Conservation (phyloP, 2,329 filamentous ascomycete species). For the Coniochaeta sp. region DNA sequence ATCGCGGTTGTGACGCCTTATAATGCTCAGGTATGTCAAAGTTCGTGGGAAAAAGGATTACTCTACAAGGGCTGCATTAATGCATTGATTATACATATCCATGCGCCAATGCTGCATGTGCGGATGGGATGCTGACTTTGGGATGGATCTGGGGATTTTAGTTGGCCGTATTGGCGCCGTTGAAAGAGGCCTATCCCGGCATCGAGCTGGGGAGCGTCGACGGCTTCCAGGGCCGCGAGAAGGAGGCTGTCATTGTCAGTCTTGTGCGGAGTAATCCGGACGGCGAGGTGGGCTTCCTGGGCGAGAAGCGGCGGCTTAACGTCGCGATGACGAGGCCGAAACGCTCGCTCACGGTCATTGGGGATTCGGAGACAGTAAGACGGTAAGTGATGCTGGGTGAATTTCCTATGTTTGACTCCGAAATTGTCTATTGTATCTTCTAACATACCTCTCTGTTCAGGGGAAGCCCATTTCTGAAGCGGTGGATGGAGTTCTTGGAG, state of each 20-base stretch:
- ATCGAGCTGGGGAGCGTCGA: slow-evolving; percentile 96
- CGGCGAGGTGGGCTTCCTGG: slow-evolving; percentile 86
- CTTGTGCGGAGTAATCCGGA: slow-evolving; percentile 87
- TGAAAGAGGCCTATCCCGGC: slow-evolving; percentile 75
- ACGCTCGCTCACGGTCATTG: slow-evolving; percentile 82
- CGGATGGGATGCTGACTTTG: slow-evolving; percentile 11
- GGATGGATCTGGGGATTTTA: slow-evolving; percentile 25
- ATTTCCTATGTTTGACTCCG: neutral
- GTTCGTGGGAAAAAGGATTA: neutral
- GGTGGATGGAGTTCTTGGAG: slow-evolving; percentile 88
- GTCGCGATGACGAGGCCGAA: slow-evolving; percentile 96
- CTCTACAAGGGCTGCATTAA: neutral
- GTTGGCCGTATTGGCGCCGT: slow-evolving; percentile 68
- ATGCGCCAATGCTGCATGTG: slow-evolving; percentile 1
- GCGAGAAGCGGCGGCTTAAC: slow-evolving; percentile 85
- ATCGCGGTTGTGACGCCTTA: slow-evolving; percentile 95
- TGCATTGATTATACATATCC: neutral
- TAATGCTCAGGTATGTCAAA: slow-evolving; percentile 69
- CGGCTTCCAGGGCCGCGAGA: slow-evolving; percentile 91
- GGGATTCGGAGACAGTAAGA: slow-evolving; percentile 88
- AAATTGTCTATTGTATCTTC: too few relatives aligned
- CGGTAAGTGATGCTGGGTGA: slow-evolving; percentile 53
- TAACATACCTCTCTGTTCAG: slow-evolving; percentile 34
- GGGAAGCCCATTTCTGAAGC: slow-evolving; percentile 76
- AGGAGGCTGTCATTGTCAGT: slow-evolving; percentile 88